Conservation (phyloP, 2,329 filamentous ascomycete species). For the Diaporthe ilicicola region DNA sequence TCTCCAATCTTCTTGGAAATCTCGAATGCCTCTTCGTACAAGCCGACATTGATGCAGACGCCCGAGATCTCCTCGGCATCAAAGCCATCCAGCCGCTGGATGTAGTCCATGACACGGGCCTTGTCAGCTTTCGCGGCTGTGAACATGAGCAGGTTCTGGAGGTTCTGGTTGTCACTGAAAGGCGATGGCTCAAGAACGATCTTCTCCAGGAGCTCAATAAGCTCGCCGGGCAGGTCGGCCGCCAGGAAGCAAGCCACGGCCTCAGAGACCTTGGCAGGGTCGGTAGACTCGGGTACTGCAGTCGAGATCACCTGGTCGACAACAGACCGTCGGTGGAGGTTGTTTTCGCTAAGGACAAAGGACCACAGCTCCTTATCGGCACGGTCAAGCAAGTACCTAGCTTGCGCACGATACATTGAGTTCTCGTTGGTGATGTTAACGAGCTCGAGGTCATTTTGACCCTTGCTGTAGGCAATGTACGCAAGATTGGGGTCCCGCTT, state of each 20-base stretch:
- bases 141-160: constrained; percentile 96
- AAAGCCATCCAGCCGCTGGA: constrained; percentile 89
- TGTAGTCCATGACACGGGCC: constrained; percentile 93
- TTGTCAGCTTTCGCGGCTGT: constrained; percentile 98
- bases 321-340: constrained; percentile 90
- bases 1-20: constrained; percentile 98
- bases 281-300: constrained; percentile 89
- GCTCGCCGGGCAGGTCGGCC: constrained; percentile 88
- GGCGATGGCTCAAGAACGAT: constrained; percentile 99
- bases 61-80: constrained; percentile 91
- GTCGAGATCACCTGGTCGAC: constrained; percentile 97
- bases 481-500: constrained; percentile 97
- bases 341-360: constrained; percentile 95
- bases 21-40: constrained; percentile 97
- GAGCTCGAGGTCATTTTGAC: constrained; percentile 95
- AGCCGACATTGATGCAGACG: constrained; percentile 92
- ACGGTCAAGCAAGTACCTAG: constrained; percentile 90
- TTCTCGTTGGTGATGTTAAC: constrained; percentile 99
- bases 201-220: constrained; percentile 98
- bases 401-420: constrained; percentile 99
- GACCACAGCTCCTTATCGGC: constrained; percentile 91
- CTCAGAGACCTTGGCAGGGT: constrained; percentile 93
- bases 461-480: constrained; percentile 94
- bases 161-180: constrained; percentile 95
- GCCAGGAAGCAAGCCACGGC: constrained; percentile 93